Percentiles rank a stretch among this genome's conserved stretches.
Conservation (phyloP, 306 rosid genomes). For the Cucurbita argyrosperma region DNA sequence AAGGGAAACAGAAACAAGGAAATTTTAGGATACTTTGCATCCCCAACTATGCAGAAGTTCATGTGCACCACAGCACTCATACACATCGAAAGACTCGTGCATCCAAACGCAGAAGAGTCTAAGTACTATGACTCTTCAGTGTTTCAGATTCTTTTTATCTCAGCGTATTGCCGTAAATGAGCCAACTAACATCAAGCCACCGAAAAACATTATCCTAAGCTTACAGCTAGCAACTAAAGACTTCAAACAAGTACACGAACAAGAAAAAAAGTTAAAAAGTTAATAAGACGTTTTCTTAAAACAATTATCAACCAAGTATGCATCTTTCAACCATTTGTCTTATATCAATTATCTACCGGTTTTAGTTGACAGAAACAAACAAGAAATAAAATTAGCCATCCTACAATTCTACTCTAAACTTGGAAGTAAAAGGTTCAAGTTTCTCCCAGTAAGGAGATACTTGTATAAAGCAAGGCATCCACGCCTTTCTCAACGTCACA, state of each 20-base stretch:
- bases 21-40: background rate
- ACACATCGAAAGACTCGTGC: background rate
- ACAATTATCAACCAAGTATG: background rate
- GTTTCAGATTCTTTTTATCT: background rate
- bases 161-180: background rate
- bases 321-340: background rate
- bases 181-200: background rate
- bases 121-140: background rate
- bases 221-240: background rate
- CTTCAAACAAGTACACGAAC: background rate
- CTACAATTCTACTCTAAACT: background rate
- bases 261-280: background rate
- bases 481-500: background rate
- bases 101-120: background rate
- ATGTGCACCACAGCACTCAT: background rate
- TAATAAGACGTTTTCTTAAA: background rate
- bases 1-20: slow-evolving; percentile 7
- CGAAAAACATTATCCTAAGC: background rate
- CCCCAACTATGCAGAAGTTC: background rate
- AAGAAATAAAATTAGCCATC: background rate
- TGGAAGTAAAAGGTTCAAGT: background rate
- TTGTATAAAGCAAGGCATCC: background rate
- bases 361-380: background rate
- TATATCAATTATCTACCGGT: background rate
- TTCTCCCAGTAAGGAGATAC: background rate